phyloP scores from a whole-genome alignment of 805 yeast species.

The Lachancea dasiensis region DNA sequence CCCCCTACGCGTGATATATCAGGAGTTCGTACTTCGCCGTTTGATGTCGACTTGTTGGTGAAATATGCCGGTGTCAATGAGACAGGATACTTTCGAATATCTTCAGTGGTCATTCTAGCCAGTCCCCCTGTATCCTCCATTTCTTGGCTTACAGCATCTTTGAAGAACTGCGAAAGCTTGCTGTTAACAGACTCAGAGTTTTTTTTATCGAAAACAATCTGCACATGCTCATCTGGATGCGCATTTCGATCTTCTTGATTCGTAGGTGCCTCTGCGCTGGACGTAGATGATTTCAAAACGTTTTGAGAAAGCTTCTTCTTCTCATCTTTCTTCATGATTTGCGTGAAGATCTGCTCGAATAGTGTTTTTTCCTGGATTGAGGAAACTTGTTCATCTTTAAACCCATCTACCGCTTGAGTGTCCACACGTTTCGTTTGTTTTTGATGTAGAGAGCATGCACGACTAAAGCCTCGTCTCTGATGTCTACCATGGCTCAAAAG shows the following conservation, averaged over 20 bases:
- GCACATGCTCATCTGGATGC: constrained; percentile 11
- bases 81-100: constrained; percentile 24
- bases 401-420: constrained; percentile 10
- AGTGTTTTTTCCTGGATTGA: constrained; percentile 24
- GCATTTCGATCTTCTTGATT: neutral
- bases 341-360: constrained; percentile 24
- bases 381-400: constrained; percentile 17
- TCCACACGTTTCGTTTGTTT: neutral
- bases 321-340: constrained; percentile 22
- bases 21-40: neutral
- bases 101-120: constrained; percentile 19
- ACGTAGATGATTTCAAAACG: constrained; percentile 10
- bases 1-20: no score
- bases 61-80: constrained; percentile 18
- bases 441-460: neutral
- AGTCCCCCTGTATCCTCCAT: constrained; percentile 11
- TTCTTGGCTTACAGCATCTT: constrained; percentile 8
- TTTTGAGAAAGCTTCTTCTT: constrained; percentile 12
- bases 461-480: constrained; percentile 1
- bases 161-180: constrained; percentile 17
- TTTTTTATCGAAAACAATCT: constrained; percentile 20
- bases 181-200: constrained; percentile 13
- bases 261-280: no score
- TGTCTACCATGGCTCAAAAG: neutral
- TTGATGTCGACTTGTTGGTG: neutral